Evolutionary conservation across 2,329 filamentous ascomycete genomes (phyloP).

Genomic region (Calonectria hawksworthii): DNA sequence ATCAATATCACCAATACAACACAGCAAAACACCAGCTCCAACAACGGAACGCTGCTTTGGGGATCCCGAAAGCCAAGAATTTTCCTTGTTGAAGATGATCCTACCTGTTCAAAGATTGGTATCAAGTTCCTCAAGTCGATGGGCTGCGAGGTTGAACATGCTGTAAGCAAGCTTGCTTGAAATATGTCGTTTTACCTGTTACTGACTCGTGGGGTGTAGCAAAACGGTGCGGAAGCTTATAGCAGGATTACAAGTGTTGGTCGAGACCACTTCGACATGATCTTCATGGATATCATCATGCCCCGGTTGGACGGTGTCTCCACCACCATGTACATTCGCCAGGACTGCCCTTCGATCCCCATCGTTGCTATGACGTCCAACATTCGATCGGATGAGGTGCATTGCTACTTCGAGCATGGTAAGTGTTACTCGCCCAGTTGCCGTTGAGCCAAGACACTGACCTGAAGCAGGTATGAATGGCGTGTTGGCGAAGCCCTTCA

Average conservation of each 20-base stretch:
- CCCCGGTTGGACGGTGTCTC: conserved; percentile 95
- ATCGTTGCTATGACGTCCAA: conserved; percentile 99
- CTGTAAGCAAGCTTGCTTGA: conserved; percentile 60
- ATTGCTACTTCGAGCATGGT: conserved; percentile 98
- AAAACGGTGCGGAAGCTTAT: conserved; percentile 91
- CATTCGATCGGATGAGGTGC: conserved; percentile 95
- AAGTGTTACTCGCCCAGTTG: conserved; percentile 53
- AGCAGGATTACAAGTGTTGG: conserved; percentile 77
- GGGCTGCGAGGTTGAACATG: conserved; percentile 76
- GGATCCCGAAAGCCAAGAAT: conserved; percentile 80
- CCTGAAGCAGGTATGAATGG: conserved; percentile 89
- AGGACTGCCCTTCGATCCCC: conserved; percentile 84
- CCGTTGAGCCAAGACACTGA: conserved; percentile 36
- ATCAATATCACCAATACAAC: conserved; percentile 44
- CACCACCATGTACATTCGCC: conserved; percentile 91
- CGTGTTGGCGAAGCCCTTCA: conserved; percentile 97
- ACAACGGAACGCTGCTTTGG: conserved; percentile 64
- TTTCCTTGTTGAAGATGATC: conserved; percentile 88
- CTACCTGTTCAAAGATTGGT: conserved; percentile 76
- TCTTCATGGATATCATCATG: conserved; percentile 98
- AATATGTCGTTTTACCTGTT: not conserved
- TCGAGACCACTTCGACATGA: conserved; percentile 71
- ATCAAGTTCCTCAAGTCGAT: conserved; percentile 76
- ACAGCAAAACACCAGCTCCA: conserved; percentile 36
- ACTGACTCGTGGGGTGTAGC: conserved; percentile 42